A percentile compares a stretch with the other conserved stretches of the same genome.
phyloP scores from a whole-genome alignment of 805 yeast genomes.

The Cyberlindnera bimundalis region DNA sequence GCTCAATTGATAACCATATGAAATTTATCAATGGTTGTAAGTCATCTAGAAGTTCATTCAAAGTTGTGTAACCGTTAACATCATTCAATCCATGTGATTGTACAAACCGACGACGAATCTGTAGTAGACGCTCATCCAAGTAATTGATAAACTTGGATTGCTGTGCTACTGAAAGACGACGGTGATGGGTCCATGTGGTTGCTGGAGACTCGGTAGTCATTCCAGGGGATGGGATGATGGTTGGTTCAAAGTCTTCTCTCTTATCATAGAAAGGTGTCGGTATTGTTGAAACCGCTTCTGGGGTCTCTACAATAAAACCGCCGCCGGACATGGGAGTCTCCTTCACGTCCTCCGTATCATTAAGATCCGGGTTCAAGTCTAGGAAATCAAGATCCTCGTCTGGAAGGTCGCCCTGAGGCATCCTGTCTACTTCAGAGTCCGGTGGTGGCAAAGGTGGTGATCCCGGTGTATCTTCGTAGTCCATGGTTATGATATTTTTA shows the following conservation, averaged over 20 bases:
- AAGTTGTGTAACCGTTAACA: constrained; percentile 27
- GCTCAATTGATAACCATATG: constrained; percentile 58
- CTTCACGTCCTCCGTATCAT: background rate
- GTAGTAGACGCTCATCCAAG: constrained; percentile 50
- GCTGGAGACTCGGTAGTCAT: background rate
- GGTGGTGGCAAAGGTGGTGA: constrained; percentile 27
- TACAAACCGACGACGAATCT: constrained; percentile 51
- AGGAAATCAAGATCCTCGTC: constrained; percentile 23
- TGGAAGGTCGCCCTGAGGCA: constrained; percentile 11
- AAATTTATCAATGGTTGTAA: constrained; percentile 48
- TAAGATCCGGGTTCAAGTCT: constrained; percentile 26
- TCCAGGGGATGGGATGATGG: constrained; percentile 13
- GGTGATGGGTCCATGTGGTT: constrained; percentile 7
- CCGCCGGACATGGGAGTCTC: too few species aligned
- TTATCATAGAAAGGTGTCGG: too few species aligned
- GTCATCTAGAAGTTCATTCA: constrained; percentile 40
- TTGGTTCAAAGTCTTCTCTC: constrained; percentile 17
- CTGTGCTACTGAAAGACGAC: constrained; percentile 43
- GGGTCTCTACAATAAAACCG: too few species aligned
- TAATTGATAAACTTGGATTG: constrained; percentile 53
- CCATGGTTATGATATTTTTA: too few species aligned
- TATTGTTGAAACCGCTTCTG: too few species aligned
- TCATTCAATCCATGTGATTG: constrained; percentile 38
- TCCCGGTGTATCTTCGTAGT: constrained; percentile 22
- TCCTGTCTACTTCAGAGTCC: constrained; percentile 18